These are phyloP conservation scores for Carallia brachiata DNA, from an alignment of 345 rosid genomes.

Conservation along the genomic window DNA sequence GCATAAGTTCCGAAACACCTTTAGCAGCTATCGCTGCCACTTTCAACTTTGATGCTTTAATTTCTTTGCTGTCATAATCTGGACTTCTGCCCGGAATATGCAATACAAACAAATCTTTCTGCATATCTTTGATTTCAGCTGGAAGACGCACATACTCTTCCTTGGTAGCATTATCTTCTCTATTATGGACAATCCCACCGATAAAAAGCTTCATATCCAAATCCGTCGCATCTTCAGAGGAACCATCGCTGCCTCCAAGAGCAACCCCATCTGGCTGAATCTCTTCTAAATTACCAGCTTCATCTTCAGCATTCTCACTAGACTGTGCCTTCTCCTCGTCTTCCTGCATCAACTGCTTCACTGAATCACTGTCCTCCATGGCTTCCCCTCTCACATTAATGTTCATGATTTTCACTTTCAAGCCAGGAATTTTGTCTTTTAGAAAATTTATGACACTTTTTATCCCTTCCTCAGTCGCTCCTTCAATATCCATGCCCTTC, in stretches of 20 bases:
- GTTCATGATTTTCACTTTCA: conserved; percentile 78
- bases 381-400: conserved; percentile 50
- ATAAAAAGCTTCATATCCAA: conserved; percentile 71
- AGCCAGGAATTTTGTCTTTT: conserved; percentile 90
- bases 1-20: conserved; percentile 89
- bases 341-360: conserved; percentile 57
- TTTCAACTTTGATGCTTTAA: conserved; percentile 52
- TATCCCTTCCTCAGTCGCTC: conserved; percentile 87
- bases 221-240: conserved; percentile 52
- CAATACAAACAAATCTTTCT: conserved; percentile 74
- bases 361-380: conserved; percentile 50
- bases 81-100: conserved; percentile 57
- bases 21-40: conserved; percentile 77
- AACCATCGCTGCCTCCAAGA: conserved; percentile 37
- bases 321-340: conserved; percentile 53
- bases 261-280: conserved; percentile 51
- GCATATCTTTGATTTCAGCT: conserved; percentile 60
- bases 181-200: conserved; percentile 81
- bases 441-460: conserved; percentile 86
- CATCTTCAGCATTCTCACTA: conserved; percentile 55
- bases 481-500: conserved; percentile 63
- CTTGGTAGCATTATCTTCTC: conserved; percentile 57
- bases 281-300: conserved; percentile 53
- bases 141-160: conserved; percentile 73
- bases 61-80: conserved; percentile 43